A percentile compares a stretch with the other conserved stretches of the same genome.
Evolutionary conservation across 352 stramenopile species (phyloP).

Genomic region (Plasmopara viticola): DNA sequence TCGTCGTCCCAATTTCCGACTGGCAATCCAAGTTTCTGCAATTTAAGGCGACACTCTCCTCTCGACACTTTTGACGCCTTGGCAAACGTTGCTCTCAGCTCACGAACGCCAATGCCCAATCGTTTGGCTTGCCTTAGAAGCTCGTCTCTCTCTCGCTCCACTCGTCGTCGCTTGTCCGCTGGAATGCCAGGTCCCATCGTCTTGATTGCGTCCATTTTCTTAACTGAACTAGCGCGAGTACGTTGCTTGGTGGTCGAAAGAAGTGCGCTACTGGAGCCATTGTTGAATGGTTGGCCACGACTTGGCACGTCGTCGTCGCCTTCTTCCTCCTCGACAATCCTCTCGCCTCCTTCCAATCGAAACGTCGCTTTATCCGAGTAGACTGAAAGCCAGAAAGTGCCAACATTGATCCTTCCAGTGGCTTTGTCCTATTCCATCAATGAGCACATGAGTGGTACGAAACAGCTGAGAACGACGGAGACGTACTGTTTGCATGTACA

Average conservation of each 20-base stretch:
- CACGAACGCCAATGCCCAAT: constrained; percentile 59
- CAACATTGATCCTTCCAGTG: constrained; percentile 67
- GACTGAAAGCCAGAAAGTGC: constrained; percentile 77
- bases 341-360: constrained; percentile 60
- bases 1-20: constrained; percentile 63
- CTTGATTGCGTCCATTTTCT: constrained; percentile 28
- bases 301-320: constrained; percentile 34
- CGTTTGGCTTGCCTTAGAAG: constrained; percentile 49
- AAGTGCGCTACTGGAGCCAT: constrained; percentile 1
- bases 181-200: constrained; percentile 24
- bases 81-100: constrained; percentile 60
- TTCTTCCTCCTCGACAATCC: constrained; percentile 78
- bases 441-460: constrained; percentile 1
- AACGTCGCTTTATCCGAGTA: constrained; percentile 71
- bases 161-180: constrained; percentile 46
- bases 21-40: constrained; percentile 64
- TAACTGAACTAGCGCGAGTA: constrained; percentile 24
- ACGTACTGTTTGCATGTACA: constrained; percentile 82
- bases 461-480: too few species aligned
- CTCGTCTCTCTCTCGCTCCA: constrained; percentile 72
- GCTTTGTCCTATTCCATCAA: constrained; percentile 48
- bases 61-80: constrained; percentile 47
- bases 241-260: constrained; percentile 4
- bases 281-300: constrained; percentile 3
- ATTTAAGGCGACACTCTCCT: constrained; percentile 47